A percentile compares a stretch with the other conserved stretches of the same genome.
phyloP scores from a whole-genome alignment of 2,329 filamentous ascomycete species.

The Fusarium keratoplasticum region DNA sequence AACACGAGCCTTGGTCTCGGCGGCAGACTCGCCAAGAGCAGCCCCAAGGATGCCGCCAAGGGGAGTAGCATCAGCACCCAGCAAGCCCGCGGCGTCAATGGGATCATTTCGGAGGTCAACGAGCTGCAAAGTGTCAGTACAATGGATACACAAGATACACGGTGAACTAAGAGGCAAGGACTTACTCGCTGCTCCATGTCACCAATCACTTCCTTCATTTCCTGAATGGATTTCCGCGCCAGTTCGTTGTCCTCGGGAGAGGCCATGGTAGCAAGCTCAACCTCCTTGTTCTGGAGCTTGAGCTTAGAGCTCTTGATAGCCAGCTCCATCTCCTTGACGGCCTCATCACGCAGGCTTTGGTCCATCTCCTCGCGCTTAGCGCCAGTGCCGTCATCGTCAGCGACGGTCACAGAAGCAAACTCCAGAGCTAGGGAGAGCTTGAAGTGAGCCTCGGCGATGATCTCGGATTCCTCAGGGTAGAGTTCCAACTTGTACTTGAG shows the following conservation, averaged over 20 bases:
- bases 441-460: constrained; percentile 94
- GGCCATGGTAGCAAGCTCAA: constrained; percentile 71
- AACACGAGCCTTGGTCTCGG: constrained; percentile 71
- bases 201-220: constrained; percentile 81
- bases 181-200: constrained; percentile 82
- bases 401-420: constrained; percentile 83
- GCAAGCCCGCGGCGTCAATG: constrained; percentile 55
- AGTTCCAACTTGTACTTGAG: constrained; percentile 83
- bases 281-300: constrained; percentile 77
- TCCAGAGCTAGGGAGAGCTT: constrained; percentile 96
- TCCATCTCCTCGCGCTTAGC: constrained; percentile 68
- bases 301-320: constrained; percentile 79
- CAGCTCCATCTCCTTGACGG: constrained; percentile 76
- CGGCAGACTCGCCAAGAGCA: constrained; percentile 70
- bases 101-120: constrained; percentile 73
- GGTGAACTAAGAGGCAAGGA: constrained; percentile 27
- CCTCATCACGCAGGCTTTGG: constrained; percentile 77
- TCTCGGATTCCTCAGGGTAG: constrained; percentile 82
- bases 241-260: constrained; percentile 75
- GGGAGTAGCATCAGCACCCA: constrained; percentile 56
- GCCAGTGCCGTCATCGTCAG: constrained; percentile 60
- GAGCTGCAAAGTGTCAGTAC: constrained; percentile 59
- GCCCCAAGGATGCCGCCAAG: constrained; percentile 72
- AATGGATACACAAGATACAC: neutral
- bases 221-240: constrained; percentile 71